phyloP scores from a whole-genome alignment of 805 yeast genomes.

The Dipodascopsis uninucleata region DNA sequence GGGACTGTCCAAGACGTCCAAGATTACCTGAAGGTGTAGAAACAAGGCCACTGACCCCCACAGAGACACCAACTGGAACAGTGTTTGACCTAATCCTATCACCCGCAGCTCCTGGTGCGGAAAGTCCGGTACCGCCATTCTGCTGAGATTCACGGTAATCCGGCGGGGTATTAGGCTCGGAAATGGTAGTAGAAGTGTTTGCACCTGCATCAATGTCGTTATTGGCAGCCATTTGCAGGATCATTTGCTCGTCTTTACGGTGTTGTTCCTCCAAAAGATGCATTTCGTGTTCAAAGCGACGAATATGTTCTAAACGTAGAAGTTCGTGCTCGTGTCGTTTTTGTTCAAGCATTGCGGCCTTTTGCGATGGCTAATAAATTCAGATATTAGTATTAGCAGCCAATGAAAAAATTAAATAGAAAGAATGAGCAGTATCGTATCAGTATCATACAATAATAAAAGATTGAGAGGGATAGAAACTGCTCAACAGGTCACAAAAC shows the following conservation, averaged over 20 bases:
- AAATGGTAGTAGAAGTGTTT: slow-evolving; percentile 22
- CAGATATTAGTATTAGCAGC: not conserved
- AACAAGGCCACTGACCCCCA: slow-evolving; percentile 20
- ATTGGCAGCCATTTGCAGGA: slow-evolving; percentile 27
- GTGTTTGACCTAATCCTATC: slow-evolving; percentile 25
- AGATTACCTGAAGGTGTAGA: slow-evolving; percentile 20
- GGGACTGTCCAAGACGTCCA: slow-evolving; percentile 14
- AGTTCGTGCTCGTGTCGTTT: slow-evolving; percentile 31
- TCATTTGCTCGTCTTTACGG: slow-evolving; percentile 31
- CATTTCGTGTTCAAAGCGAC: slow-evolving; percentile 32
- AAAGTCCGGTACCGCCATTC: slow-evolving; percentile 3
- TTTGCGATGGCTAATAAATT: slow-evolving; percentile 15
- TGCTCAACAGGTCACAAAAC: no score
- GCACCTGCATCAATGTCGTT: slow-evolving; percentile 22
- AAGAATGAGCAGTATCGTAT: no score
- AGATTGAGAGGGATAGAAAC: no score
- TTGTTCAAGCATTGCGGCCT: slow-evolving; percentile 22
- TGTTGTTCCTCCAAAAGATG: slow-evolving; percentile 29
- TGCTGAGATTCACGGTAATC: slow-evolving; percentile 25
- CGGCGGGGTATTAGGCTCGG: slow-evolving; percentile 31
- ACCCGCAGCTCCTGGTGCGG: slow-evolving; percentile 9
- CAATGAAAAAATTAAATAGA: not conserved
- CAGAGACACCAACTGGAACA: slow-evolving; percentile 26
- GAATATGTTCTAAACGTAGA: slow-evolving; percentile 28
- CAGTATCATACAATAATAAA: no score